phyloP scores from a whole-genome alignment of 257 asterid species.

The Agastache rugosa region DNA sequence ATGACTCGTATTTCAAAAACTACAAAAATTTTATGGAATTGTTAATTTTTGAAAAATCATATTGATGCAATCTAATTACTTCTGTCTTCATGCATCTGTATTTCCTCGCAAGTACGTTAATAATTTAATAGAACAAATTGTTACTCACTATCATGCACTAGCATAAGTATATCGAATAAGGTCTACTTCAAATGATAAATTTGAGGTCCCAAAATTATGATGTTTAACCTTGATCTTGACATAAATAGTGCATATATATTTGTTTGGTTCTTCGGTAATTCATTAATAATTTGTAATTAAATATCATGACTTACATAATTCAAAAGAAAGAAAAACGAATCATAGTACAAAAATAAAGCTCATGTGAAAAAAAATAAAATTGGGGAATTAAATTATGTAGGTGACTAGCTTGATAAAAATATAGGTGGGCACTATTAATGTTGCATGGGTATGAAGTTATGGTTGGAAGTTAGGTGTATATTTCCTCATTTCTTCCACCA shows the following conservation, averaged over 20 bases:
- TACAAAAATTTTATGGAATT: no score
- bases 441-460: conserved; percentile 43
- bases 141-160: not conserved
- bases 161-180: not conserved
- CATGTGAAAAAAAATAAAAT: not conserved
- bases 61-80: no score
- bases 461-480: conserved; percentile 59
- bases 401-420: conserved; percentile 37
- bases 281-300: not conserved
- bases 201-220: not conserved
- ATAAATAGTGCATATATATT: not conserved
- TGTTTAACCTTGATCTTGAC: not conserved
- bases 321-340: not conserved
- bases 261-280: not conserved
- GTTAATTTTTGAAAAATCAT: no score
- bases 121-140: not conserved
- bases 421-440: conserved; percentile 40
- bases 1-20: no score
- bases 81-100: no score
- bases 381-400: conserved; percentile 31
- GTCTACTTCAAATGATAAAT: not conserved
- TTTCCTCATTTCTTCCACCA: not conserved
- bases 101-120: no score
- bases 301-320: not conserved
- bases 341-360: not conserved